Conservation (phyloP, 208 protist genomes). For the Zelonia costaricensis region DNA sequence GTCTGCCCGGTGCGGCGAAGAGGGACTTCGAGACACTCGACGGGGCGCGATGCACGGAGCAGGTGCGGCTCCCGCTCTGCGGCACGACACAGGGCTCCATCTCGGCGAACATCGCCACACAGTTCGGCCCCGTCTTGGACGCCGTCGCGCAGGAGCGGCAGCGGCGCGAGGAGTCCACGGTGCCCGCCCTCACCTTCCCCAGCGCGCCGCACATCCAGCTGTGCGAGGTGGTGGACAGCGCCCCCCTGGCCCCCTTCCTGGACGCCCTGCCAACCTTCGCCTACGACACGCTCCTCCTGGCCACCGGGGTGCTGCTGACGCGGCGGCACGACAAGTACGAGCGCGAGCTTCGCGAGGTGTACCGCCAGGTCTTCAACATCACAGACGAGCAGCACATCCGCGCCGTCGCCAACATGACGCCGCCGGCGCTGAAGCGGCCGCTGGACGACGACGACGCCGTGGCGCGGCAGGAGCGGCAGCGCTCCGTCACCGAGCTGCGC, state of each 20-base stretch:
- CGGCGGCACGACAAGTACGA: slow-evolving; percentile 8
- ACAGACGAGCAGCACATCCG: slow-evolving; percentile 48
- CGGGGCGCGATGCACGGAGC: slow-evolving; percentile 14
- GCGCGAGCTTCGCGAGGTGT: slow-evolving; percentile 41
- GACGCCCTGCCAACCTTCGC: slow-evolving; percentile 32
- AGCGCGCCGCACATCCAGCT: slow-evolving; percentile 21
- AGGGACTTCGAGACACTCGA: neutral
- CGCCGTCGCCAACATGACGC: slow-evolving; percentile 43
- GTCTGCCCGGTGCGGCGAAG: neutral
- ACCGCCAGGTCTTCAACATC: slow-evolving; percentile 43
- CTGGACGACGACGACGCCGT: neutral
- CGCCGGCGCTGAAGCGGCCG: slow-evolving; percentile 12
- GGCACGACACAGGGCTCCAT: slow-evolving; percentile 37
- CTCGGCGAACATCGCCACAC: slow-evolving; percentile 13
- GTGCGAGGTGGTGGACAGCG: slow-evolving; percentile 48
- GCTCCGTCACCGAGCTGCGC: slow-evolving; percentile 14
- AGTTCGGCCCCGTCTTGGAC: slow-evolving; percentile 19
- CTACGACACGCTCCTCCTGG: slow-evolving; percentile 72
- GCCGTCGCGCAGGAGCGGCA: slow-evolving; percentile 5
- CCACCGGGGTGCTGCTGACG: slow-evolving; percentile 33
- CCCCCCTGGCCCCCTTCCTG: slow-evolving; percentile 29
- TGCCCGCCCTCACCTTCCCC: slow-evolving; percentile 1
- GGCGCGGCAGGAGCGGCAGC: slow-evolving; percentile 7
- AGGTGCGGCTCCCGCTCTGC: slow-evolving; percentile 31
- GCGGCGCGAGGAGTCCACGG: neutral